Base-by-base conservation (phyloP, 345 rosid species). In the Salix koriyanagi region DNA sequence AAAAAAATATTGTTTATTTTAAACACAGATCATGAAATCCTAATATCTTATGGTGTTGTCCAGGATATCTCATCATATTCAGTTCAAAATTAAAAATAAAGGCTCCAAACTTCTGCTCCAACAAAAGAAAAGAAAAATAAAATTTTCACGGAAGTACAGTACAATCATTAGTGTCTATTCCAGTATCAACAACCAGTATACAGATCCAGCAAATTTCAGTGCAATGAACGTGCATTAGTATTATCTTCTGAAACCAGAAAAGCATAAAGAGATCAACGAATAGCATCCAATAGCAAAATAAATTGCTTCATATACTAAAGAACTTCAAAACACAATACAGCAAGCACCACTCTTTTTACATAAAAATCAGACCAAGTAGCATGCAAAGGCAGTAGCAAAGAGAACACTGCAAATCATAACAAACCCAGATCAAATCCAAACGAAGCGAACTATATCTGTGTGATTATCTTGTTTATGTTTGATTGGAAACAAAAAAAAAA, bases 341-440 rank as follows among this genome's bases (percentile, higher is more conserved):
- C 25, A 72, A 30, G 19, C 25, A 2, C 14, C 42, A 4, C 42
- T 67, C 26, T 25, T 67, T 74, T 58, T 70, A 60, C 37, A 42
- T 12, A 37, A 25, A 58, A 79, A 74, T 80, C 81, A 80, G 73
- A 76, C 54, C 72, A 68, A 25, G 56, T 32, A 82, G 42, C 36
- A 52, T 62, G 76, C 41, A 50, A 46, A 74, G 41, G 30, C 70
- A 72, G 32, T 54, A 75, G 41, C 14, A 13, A 56, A 32, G 58
- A 60, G 68, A 74, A 37, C 5, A 39, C 23, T 65, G 13, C 61
- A 62, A 48, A 2, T 30, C 21, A 70, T 67, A 30, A 48, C 30
- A 72, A n/a, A 77, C 58, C 72, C 69, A 77, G 78, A 79, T 83
- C 79, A 81, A 81, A 44, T 78, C 73, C 69, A 37, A 44, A 46